Conservation (phyloP, 2,329 filamentous ascomycete genomes). For the Fusarium oligoseptatum region DNA sequence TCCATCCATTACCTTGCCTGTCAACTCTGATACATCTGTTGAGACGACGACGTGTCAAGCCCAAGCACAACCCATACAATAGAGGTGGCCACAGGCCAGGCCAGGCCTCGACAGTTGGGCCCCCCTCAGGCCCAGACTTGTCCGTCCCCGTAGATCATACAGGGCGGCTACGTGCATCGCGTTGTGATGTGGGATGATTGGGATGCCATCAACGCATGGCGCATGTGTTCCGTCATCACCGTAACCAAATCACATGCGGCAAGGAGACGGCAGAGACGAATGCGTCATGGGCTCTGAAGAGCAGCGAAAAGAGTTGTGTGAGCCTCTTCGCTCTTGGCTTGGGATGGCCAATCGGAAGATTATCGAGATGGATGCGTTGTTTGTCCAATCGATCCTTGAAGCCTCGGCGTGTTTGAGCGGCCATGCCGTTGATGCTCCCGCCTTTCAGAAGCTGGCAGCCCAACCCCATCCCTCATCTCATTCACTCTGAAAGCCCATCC, state of each 20-base stretch:
- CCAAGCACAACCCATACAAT: not conserved
- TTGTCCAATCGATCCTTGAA: constrained; percentile 34
- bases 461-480: constrained; percentile 3
- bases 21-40: constrained; percentile 11
- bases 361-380: constrained; percentile 22
- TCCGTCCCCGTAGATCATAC: constrained; percentile 21
- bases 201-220: constrained; percentile 27
- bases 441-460: not conserved
- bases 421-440: not conserved
- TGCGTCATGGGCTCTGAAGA: constrained; percentile 18
- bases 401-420: constrained; percentile 8
- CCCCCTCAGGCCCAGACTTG: constrained; percentile 19
- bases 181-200: constrained; percentile 35
- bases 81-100: not conserved
- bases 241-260: constrained; percentile 14
- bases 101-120: constrained; percentile 23
- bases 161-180: constrained; percentile 35
- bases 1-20: constrained; percentile 10
- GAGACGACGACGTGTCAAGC: constrained; percentile 17
- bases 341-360: constrained; percentile 37
- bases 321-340: not conserved
- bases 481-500: constrained; percentile 1
- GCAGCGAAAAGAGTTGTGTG: constrained; percentile 4
- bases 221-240: constrained; percentile 21
- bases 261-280: constrained; percentile 5